phyloP scores from a whole-genome alignment of 192 early-diverging fungal genomes.

The Dimargaris cristalligena region DNA sequence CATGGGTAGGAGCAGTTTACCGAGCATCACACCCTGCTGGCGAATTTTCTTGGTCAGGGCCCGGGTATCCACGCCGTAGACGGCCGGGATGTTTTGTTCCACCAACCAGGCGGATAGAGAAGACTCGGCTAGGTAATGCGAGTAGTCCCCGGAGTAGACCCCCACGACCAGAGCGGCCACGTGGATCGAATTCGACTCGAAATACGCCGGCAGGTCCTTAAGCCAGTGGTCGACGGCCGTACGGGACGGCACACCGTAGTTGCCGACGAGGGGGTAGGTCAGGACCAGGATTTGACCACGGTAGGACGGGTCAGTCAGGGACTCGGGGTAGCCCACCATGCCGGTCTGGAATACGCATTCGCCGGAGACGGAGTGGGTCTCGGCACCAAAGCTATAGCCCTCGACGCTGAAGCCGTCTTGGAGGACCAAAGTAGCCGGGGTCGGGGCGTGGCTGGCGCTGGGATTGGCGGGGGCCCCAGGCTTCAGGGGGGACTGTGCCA shows the following conservation, averaged over 20 bases:
- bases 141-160: constrained; percentile 77
- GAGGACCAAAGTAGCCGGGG: constrained; percentile 55
- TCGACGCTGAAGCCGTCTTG: constrained; percentile 72
- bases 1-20: constrained; percentile 85
- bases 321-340: constrained; percentile 99
- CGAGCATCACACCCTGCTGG: constrained; percentile 73
- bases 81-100: constrained; percentile 77
- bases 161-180: constrained; percentile 84
- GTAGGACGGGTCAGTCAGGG: constrained; percentile 95
- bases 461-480: constrained; percentile 11
- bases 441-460: constrained; percentile 17
- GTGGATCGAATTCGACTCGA: constrained; percentile 92
- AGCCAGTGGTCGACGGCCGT: constrained; percentile 65
- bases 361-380: constrained; percentile 66
- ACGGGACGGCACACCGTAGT: constrained; percentile 92
- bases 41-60: constrained; percentile 96
- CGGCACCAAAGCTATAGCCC: constrained; percentile 91
- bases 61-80: constrained; percentile 92
- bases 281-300: constrained; percentile 94
- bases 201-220: constrained; percentile 80
- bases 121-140: constrained; percentile 77
- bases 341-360: constrained; percentile 99
- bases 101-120: constrained; percentile 83
- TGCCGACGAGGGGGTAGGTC: constrained; percentile 94
- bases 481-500: not conserved